Conservation (phyloP, 805 yeast species). For the Candida sphagnicola region DNA sequence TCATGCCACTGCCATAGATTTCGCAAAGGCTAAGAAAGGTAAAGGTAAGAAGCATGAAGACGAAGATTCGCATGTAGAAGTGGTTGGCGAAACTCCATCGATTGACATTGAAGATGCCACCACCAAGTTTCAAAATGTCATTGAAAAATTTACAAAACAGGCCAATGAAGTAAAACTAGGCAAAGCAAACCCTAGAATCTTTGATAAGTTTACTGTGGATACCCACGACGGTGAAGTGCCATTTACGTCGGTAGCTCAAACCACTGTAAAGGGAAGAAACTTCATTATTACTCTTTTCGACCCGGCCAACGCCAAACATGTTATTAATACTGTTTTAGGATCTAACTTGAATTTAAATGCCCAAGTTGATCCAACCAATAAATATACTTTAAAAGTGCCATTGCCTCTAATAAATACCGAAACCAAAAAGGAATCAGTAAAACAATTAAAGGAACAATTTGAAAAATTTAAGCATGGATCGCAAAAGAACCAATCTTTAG, state of each 20-base stretch:
- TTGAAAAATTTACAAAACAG: slow-evolving; percentile 51
- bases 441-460: slow-evolving; percentile 59
- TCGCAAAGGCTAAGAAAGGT: slow-evolving; percentile 10
- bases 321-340: slow-evolving; percentile 67
- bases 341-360: slow-evolving; percentile 76
- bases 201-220: slow-evolving; percentile 54
- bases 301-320: slow-evolving; percentile 64
- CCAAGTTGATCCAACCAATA: slow-evolving; percentile 66
- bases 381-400: slow-evolving; percentile 68
- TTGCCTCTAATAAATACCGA: slow-evolving; percentile 75
- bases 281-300: slow-evolving; percentile 83
- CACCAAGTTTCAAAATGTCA: slow-evolving; percentile 40
- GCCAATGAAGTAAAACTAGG: slow-evolving; percentile 68
- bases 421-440: slow-evolving; percentile 51
- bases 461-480: slow-evolving; percentile 58
- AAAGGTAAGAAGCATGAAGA: slow-evolving; percentile 9
- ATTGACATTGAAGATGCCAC: slow-evolving; percentile 37
- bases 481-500: slow-evolving; percentile 39
- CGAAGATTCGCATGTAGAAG: slow-evolving; percentile 10
- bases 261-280: slow-evolving; percentile 64
- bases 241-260: slow-evolving; percentile 67
- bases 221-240: slow-evolving; percentile 42
- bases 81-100: slow-evolving; percentile 12
- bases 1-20: slow-evolving; percentile 3
- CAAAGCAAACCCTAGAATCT: slow-evolving; percentile 60